Evolutionary conservation across 148 eudicot genomes (phyloP), one percentile per base, ranked within the genome.

Genomic region (Suaeda aralocaspica): DNA sequence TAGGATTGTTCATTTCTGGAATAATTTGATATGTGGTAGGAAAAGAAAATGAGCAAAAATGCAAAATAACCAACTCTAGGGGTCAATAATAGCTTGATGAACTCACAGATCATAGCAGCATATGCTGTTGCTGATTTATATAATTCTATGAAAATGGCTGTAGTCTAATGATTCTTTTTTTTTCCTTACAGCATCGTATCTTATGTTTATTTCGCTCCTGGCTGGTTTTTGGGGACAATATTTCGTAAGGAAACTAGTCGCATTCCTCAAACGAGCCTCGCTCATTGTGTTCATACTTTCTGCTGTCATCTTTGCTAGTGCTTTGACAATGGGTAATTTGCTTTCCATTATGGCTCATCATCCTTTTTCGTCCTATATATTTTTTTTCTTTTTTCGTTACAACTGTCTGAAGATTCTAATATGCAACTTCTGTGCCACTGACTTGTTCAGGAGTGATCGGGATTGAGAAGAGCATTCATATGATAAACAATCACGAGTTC

Each of bases 171-270:
- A 24, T 10, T 46, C 28, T 59, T 66, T 57, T 44, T 46, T 22
- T 59, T 66, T 57, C 36, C 24, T 48, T 89, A 86, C 97, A 94
- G 99, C 99, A 13, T 28, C 87, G 66, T 94, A 94, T 78, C 86
- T 94, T 50, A 85, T 89, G 83, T 31, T 70, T 0, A 88, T 94
- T 11, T 94, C 96, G 30, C 77, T 94, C 30, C 18, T 89, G 59
- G 99, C 97, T 62, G 99, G 99, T 29, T 94, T 94, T 66, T 94
- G 97, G 97, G 97, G 99, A 53, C 99, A 94, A 82, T 91, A 79
- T 72, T 84, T 91, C 52, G 81, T 94, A 36, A 78, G 99, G 68
- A 94, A 89, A 66, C 80, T 91, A 8, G 70, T 94, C 53, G 81
- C 93, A 29, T 78, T 91, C 59, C 80, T 91, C 25, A 80, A 64